Percentiles rank a stretch among this genome's conserved stretches.
Evolutionary conservation across 208 protist genomes (phyloP).

Genomic region (Trypanosoma boissoni): DNA sequence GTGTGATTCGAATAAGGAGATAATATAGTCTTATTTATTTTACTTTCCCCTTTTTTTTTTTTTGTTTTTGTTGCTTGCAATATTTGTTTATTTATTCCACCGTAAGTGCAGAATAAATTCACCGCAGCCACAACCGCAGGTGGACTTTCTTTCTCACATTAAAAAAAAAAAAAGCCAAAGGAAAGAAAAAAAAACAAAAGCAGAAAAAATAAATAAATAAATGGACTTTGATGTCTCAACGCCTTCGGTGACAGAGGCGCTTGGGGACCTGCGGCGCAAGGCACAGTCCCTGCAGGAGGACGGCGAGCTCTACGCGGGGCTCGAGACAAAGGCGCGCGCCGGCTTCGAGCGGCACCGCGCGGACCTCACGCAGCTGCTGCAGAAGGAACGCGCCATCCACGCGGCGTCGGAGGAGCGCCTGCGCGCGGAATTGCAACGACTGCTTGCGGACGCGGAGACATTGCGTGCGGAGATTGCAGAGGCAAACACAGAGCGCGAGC

Average conservation of each 20-base stretch:
- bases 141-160: not conserved
- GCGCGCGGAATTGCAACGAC: constrained; percentile 32
- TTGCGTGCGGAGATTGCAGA: constrained; percentile 19
- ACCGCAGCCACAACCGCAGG: no score
- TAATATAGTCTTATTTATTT: not conserved
- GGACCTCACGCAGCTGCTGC: constrained; percentile 61
- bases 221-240: constrained; percentile 34
- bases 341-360: constrained; percentile 67
- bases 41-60: not conserved
- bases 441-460: constrained; percentile 36
- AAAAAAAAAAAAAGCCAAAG: not conserved
- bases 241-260: constrained; percentile 26
- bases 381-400: constrained; percentile 66
- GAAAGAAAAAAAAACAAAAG: not conserved
- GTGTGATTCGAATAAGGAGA: no score
- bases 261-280: constrained; percentile 43
- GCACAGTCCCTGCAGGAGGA: constrained; percentile 55
- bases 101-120: not conserved
- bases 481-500: constrained; percentile 10
- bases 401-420: constrained; percentile 50
- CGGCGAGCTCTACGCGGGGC: constrained; percentile 34
- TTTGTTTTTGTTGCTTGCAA: not conserved
- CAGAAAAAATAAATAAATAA: not conserved
- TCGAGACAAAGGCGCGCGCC: constrained; percentile 36
- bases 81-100: not conserved